Percentiles rank a stretch among this genome's conserved stretches.
Evolutionary conservation across 768 basidiomycete genomes (phyloP).

Genomic region (Trametes elegans): DNA sequence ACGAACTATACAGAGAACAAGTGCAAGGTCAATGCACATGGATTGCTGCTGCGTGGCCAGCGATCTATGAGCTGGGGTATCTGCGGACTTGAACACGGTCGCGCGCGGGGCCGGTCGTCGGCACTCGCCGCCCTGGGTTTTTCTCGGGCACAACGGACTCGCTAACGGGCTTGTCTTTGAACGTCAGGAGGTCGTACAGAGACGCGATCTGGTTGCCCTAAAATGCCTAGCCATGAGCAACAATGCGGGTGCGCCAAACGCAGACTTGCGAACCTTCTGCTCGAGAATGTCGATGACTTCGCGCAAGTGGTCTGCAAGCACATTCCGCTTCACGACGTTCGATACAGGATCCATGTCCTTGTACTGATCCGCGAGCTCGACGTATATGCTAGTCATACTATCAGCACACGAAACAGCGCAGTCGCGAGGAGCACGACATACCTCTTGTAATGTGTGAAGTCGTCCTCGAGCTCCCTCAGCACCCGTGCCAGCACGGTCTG

Average conservation of each 20-base stretch:
- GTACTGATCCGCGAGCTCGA: slow-evolving; percentile 91
- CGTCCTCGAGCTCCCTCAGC: slow-evolving; percentile 87
- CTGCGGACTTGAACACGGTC: neutral
- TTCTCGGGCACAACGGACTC: slow-evolving; percentile 12
- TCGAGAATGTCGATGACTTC: slow-evolving; percentile 93
- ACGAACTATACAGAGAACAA: neutral
- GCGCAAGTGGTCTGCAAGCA: slow-evolving; percentile 83
- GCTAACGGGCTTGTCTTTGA: slow-evolving; percentile 58
- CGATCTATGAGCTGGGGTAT: slow-evolving; percentile 5
- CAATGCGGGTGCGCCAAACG: too few relatives aligned
- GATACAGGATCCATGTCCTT: slow-evolving; percentile 83
- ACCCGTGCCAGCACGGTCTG: slow-evolving; percentile 87
- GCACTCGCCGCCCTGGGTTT: neutral
- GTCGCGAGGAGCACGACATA: slow-evolving; percentile 37
- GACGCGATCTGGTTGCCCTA: slow-evolving; percentile 95
- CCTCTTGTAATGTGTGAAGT: slow-evolving; percentile 95
- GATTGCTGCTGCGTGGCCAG: neutral
- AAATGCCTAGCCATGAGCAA: neutral
- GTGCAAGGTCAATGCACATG: neutral
- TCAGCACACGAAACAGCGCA: neutral
- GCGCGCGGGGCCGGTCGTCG: neutral
- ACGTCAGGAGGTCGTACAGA: slow-evolving; percentile 78
- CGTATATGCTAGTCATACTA: slow-evolving; percentile 66
- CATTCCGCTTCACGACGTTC: slow-evolving; percentile 75
- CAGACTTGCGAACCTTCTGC: slow-evolving; percentile 61